Conservation (phyloP, 768 basidiomycete species). For the Tylopilus felleus region DNA sequence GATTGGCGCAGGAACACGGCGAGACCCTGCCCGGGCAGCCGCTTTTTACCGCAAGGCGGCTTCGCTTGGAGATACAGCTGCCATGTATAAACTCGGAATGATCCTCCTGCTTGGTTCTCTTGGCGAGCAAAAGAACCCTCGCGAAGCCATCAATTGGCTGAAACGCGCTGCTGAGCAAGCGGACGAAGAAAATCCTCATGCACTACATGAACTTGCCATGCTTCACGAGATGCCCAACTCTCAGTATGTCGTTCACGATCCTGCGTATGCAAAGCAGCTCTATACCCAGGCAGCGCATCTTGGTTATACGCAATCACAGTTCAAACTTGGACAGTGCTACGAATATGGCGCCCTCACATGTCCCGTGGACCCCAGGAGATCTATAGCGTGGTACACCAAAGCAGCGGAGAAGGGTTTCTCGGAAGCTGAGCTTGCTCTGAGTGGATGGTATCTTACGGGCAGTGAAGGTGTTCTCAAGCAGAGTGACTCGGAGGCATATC, state of each 20-base stretch:
- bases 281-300: constrained; percentile 90
- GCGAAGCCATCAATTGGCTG: constrained; percentile 94
- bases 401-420: constrained; percentile 96
- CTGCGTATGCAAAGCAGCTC: constrained; percentile 75
- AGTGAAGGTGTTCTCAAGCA: constrained; percentile 95
- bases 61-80: constrained; percentile 92
- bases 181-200: constrained; percentile 97
- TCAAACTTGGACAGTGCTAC: constrained; percentile 92
- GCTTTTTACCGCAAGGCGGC: constrained; percentile 97
- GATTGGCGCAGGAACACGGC: constrained; percentile 92
- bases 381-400: constrained; percentile 98
- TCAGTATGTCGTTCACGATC: constrained; percentile 72
- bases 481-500: constrained; percentile 96
- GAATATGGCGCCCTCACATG: constrained; percentile 89
- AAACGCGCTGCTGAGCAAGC: constrained; percentile 94
- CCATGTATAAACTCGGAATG: constrained; percentile 99
- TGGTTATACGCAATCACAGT: constrained; percentile 91
- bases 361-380: constrained; percentile 88
- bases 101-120: constrained; percentile 83
- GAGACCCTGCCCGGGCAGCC: constrained; percentile 83
- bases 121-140: constrained; percentile 77
- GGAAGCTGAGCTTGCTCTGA: constrained; percentile 92
- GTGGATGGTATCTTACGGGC: constrained; percentile 97
- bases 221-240: constrained; percentile 73
- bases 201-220: constrained; percentile 90